Percentiles rank a stretch among this genome's conserved stretches.
phyloP scores from a whole-genome alignment of 179 eudicot species.

The Camellia oleifera region DNA sequence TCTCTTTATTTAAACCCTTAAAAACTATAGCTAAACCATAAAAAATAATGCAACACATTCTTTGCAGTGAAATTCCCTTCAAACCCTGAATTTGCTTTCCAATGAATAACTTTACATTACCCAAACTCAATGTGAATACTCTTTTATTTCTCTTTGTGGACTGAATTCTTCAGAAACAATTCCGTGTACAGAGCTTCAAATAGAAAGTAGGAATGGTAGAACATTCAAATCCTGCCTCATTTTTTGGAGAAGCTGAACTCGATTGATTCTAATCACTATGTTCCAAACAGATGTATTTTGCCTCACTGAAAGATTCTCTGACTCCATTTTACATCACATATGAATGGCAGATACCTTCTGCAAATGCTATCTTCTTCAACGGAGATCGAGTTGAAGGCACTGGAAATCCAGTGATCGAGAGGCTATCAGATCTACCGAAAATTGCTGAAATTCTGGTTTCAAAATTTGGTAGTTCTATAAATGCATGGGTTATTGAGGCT shows the following conservation, averaged over 20 bases:
- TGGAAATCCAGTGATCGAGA: conserved; percentile 78
- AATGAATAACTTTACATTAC: not conserved
- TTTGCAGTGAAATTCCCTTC: not conserved
- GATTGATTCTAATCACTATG: not conserved
- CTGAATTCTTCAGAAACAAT: not conserved
- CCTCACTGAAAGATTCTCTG: not conserved
- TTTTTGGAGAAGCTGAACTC: not conserved
- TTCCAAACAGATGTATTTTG: not conserved
- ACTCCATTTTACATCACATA: not conserved
- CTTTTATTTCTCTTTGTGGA: conserved; percentile 3
- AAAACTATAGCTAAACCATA: not conserved
- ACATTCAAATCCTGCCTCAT: not conserved
- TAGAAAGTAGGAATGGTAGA: not conserved
- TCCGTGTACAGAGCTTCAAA: not conserved
- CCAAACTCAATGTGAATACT: not conserved
- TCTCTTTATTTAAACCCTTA: not conserved
- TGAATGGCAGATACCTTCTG: conserved; percentile 61
- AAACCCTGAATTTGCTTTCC: not conserved
- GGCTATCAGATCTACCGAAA: conserved; percentile 57
- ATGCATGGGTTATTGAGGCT: conserved; percentile 89
- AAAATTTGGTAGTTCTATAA: conserved; percentile 65
- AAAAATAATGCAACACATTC: not conserved
- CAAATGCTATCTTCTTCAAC: conserved; percentile 76
- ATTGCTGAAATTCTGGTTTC: conserved; percentile 70
- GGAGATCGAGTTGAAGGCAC: conserved; percentile 88